Conservation (phyloP, 106 monocot species). For the Phalaenopsis equestris region DNA sequence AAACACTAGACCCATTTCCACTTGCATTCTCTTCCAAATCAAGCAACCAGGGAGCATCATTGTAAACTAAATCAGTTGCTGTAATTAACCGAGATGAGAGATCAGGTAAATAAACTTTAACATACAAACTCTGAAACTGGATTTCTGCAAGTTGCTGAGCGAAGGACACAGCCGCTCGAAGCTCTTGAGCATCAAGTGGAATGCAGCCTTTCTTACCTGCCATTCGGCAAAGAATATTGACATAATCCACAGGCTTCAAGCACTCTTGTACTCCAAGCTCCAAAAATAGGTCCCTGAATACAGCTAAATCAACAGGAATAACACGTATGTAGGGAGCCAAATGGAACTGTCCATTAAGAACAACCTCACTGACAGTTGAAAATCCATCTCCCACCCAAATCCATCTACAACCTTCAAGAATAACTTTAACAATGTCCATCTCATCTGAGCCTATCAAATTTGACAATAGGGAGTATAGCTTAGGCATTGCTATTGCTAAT, state of each 20-base stretch:
- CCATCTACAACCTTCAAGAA: constrained; percentile 92
- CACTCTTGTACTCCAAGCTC: constrained; percentile 75
- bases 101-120: constrained; percentile 74
- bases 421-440: constrained; percentile 96
- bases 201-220: constrained; percentile 43
- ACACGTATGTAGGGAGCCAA: constrained; percentile 95
- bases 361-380: constrained; percentile 84
- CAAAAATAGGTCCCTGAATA: constrained; percentile 81
- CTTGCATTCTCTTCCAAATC: constrained; percentile 38
- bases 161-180: constrained; percentile 50
- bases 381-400: constrained; percentile 99
- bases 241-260: constrained; percentile 74
- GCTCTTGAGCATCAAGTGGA: constrained; percentile 67
- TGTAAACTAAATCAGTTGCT: constrained; percentile 79
- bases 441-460: constrained; percentile 88
- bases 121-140: constrained; percentile 52
- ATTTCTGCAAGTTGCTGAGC: constrained; percentile 74
- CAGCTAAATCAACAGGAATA: constrained; percentile 93
- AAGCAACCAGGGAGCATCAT: constrained; percentile 99
- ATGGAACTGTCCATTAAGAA: constrained; percentile 89
- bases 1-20: constrained; percentile 23
- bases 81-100: constrained; percentile 51
- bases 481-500: constrained; percentile 83
- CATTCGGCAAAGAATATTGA: constrained; percentile 78
- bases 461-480: constrained; percentile 63